Evolutionary conservation across 148 eudicot species (phyloP).

Genomic region (Diospyros kaki): DNA sequence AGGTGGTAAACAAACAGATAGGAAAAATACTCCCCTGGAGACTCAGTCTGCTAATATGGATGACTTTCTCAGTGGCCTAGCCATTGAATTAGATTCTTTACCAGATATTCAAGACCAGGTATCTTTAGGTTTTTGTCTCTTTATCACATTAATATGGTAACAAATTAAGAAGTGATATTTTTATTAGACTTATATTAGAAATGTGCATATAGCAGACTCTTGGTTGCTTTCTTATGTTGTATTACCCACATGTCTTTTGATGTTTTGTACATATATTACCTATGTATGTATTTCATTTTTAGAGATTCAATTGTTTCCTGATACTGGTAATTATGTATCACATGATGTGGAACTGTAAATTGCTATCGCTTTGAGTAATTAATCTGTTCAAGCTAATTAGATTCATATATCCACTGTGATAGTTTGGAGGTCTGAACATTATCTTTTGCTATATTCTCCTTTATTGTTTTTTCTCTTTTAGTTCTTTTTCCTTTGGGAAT

Average conservation of each 20-base stretch:
- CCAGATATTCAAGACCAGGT: conserved; percentile 93
- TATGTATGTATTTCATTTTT: background rate
- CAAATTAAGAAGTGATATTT: background rate
- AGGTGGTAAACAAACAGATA: conserved; percentile 20
- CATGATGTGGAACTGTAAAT: background rate
- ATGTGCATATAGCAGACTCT: background rate
- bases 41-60: conserved; percentile 45
- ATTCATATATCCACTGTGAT: background rate
- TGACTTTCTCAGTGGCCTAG: conserved; percentile 40
- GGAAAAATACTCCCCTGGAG: conserved; percentile 21
- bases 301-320: background rate
- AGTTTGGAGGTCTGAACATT: background rate
- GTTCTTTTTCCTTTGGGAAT: background rate
- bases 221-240: conserved; percentile 5
- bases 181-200: background rate
- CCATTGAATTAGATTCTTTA: conserved; percentile 41
- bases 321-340: background rate
- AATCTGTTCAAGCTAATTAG: background rate
- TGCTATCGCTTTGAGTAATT: background rate
- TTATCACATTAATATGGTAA: background rate
- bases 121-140: conserved; percentile 9
- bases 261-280: background rate
- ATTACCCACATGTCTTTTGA: background rate
- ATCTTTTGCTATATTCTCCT: background rate
- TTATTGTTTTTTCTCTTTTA: background rate